Evolutionary conservation across 2,329 filamentous ascomycete genomes (phyloP).

Genomic region (Annulohypoxylon truncatum): DNA sequence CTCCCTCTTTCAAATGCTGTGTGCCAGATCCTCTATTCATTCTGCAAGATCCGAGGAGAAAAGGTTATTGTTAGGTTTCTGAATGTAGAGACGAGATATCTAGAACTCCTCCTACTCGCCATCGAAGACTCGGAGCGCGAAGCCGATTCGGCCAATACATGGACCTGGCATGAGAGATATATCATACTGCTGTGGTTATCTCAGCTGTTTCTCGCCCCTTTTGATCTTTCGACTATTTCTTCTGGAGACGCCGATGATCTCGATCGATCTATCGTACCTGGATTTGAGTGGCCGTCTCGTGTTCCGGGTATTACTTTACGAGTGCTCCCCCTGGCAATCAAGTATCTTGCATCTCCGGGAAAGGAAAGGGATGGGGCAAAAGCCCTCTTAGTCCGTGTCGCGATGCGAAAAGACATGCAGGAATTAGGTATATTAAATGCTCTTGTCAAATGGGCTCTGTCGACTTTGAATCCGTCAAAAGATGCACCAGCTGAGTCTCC

Average conservation of each 20-base stretch:
- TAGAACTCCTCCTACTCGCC: constrained; percentile 81
- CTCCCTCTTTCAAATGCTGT: constrained; percentile 75
- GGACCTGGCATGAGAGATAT: constrained; percentile 90
- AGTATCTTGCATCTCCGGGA: constrained; percentile 78
- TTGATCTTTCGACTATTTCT: constrained; percentile 90
- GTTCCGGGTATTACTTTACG: constrained; percentile 78
- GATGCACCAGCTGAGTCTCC: constrained; percentile 60
- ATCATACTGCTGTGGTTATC: constrained; percentile 89
- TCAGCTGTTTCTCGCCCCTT: constrained; percentile 85
- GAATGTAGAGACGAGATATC: constrained; percentile 86
- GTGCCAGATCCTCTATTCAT: constrained; percentile 83
- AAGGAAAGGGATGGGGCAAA: constrained; percentile 94
- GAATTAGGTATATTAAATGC: constrained; percentile 74
- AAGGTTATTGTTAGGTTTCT: constrained; percentile 93
- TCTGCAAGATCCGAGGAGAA: constrained; percentile 94
- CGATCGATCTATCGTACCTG: constrained; percentile 56
- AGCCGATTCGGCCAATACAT: constrained; percentile 47
- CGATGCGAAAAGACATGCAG: constrained; percentile 91
- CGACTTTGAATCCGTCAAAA: constrained; percentile 62
- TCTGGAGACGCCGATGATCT: constrained; percentile 63
- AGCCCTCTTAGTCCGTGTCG: constrained; percentile 80
- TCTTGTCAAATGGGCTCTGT: constrained; percentile 77
- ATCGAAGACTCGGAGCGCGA: constrained; percentile 71
- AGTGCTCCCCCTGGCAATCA: constrained; percentile 76
- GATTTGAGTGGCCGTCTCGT: constrained; percentile 66